Evolutionary conservation across 2,329 filamentous ascomycete species (phyloP), one percentile per base, ranked within the genome.

Genomic region (Diaporthe sp.): DNA sequence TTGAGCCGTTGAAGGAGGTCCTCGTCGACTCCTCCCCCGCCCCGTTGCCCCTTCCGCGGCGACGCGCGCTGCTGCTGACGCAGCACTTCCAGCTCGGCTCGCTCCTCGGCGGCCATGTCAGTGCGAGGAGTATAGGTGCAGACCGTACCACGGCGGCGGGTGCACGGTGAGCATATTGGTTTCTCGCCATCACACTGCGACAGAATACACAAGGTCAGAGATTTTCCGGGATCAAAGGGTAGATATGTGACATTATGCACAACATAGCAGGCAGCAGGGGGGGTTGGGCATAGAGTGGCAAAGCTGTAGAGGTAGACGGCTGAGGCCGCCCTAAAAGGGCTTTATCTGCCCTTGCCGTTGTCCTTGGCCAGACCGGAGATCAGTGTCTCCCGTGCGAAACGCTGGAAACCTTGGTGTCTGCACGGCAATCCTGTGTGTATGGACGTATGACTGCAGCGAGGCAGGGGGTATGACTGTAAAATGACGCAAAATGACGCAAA

Each of bases 121-220:
- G 12, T 61, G 2, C 65, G 70, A 22, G 53, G 5, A 19, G 58
- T 75, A 22, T 75, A 76, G 12, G 35, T 30, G n/a, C 75, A 75
- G 10, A 27, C 17, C 2, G 73, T 65, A 3, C 72, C 65, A 39
- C 75, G 75, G n/a, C n/a, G n/a, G 10, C 66, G 74, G 4, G 19
- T 56, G 44, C 75, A 76, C 5, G 70, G 39, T 4, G 72, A 50
- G 19, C 75, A 76, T 35, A 25, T 22, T n/a, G 75, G 75, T n/a
- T 30, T 58, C 27, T 50, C 63, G 30, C 65, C 58, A 30, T 76
- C 70, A 61, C 75, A 75, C 75, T 76, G 53, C 13, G 37, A 17
- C n/a, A 30, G 6, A 17, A 2, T 42, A 53, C 32, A 30, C 3
- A 13, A 8, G 30, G 55, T 70, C n/a, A 70, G 73, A 55, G 2